Base-by-base conservation (phyloP, 768 basidiomycete genomes). In the Boletus vermiculosoides region DNA sequence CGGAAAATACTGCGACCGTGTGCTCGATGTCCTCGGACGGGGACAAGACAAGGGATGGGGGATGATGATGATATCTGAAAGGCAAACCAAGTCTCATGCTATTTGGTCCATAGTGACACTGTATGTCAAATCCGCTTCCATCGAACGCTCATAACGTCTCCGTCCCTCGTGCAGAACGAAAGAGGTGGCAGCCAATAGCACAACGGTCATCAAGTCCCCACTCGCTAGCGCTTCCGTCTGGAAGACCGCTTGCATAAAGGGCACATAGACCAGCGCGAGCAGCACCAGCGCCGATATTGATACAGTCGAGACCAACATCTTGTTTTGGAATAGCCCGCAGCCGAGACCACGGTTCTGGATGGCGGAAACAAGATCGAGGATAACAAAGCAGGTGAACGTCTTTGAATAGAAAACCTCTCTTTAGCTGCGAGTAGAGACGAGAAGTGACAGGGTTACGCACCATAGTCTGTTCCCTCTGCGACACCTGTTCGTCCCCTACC, bases 371-470 rank as follows among this genome's bases (percentile, higher is more conserved):
- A 98, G 84, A 73, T 98, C 96, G 59, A 98, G 87, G 79, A 98
- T 92, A 56, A 98, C 96, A 74, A 98, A 98, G 69, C 87, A 89
- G 18, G 94, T 90, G 73, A 98, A 98, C 25, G 96, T 97, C 96
- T 97, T 72, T 31, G n/a, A 31, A 50, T 9, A 20, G 40, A 41
- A 39, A 13, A 44, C 20, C 36, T 5, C 5, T 45, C 25, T 20
- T 52, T 8, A 60, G 25, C 31, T 7, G 7, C 39, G 9, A 41
- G n/a, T 8, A 16, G 20, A 8, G 39, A 7, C 23, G 48, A 9
- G 20, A n/a, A 6, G 13, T 5, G 20, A 23, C 18, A 28, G 18
- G 40, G 15, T 44, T 11, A 77, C 88, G 63, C 56, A 93, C 95
- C 94, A 98, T 96, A 0, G 96, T 98, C 73, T 98, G 96, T 62